Evolutionary conservation across 1,284 basidiomycete species (phyloP), one percentile per base, ranked within the genome.

Genomic region (Sanghuangporus baumii): DNA sequence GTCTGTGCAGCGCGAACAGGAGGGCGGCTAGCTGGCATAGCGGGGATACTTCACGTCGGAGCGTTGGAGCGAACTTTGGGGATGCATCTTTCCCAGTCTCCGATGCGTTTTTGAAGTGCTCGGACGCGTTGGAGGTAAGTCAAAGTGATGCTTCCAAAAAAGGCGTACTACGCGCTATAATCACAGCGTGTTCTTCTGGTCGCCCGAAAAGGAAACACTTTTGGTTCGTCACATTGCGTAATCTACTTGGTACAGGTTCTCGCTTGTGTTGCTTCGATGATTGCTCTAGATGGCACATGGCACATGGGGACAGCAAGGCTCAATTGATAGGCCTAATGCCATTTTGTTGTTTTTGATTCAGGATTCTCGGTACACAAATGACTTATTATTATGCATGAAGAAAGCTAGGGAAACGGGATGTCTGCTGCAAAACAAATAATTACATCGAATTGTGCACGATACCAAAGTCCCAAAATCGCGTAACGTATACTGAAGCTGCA

Each of bases 91-190:
- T 47, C 18, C 16, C 37, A n/a, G 1, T 16, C 18, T 7, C 20
- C 18, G 55, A 31, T 16, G 58, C 36, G 48, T 34, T 60, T 60
- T 60, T 26, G 8, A 37, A 23, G 12, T 38, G 34, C 37, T 43
- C n/a, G 23, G 47, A 60, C 48, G 36, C 31, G 36, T 37, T n/a
- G 37, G 51, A 40, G 37, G 20, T 34, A 12, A 26, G 16, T 12
- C 9, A 37, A 57, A 34, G 55, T 23, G 38, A 16, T 26, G 38
- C 31, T 31, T 14, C 47, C 37, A 5, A 20, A 52, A 60, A 60
- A 52, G 58, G 58, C 4, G 48, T 20, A 60, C 58, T 52, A 52
- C 59, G 59, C 59, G 59, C 40, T 60, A 60, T 60, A 52, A 60
- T 60, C 59, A 60, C 58, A 31, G 26, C 26, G 26, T 31, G 26